A percentile compares a stretch with the other conserved stretches of the same genome.
Conservation (phyloP, 2,329 filamentous ascomycete genomes). For the Trichoderma atrobrunneum region DNA sequence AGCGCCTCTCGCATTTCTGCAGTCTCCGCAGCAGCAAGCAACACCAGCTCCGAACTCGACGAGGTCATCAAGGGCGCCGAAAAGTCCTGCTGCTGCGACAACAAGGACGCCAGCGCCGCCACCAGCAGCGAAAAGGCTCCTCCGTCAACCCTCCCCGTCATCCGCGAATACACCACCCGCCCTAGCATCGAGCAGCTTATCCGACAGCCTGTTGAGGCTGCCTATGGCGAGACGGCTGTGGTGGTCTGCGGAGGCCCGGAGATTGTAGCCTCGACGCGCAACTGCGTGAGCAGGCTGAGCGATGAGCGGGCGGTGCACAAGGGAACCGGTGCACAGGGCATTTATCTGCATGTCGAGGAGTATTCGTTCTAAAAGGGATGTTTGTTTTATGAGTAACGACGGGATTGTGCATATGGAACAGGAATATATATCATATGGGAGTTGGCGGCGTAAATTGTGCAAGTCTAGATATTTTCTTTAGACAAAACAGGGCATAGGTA, state of each 20-base stretch:
- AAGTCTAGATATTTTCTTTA: neutral
- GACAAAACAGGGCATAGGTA: neutral
- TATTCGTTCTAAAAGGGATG: slow-evolving; percentile 47
- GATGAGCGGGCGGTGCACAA: slow-evolving; percentile 64
- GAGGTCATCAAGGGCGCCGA: slow-evolving; percentile 18
- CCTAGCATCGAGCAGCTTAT: slow-evolving; percentile 54
- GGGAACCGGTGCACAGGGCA: slow-evolving; percentile 61
- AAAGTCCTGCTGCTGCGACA: slow-evolving; percentile 26
- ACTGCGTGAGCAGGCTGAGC: slow-evolving; percentile 53
- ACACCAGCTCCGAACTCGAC: neutral
- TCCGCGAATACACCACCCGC: slow-evolving; percentile 45
- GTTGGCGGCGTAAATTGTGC: neutral
- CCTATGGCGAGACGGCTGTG: slow-evolving; percentile 59
- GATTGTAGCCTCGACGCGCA: slow-evolving; percentile 52
- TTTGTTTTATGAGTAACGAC: neutral
- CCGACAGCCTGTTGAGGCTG: slow-evolving; percentile 52
- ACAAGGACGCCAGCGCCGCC: neutral
- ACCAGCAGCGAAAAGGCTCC: neutral
- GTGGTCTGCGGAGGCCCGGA: slow-evolving; percentile 59
- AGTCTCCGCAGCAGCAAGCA: neutral
- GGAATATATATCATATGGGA: neutral
- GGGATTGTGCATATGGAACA: neutral
- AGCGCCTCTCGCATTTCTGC: neutral
- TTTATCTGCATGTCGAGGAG: slow-evolving; percentile 59
- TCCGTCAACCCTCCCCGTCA: slow-evolving; percentile 15